A percentile compares a stretch with the other conserved stretches of the same genome.
These are phyloP conservation scores for Emericellopsis atlantica DNA, from an alignment of 2,329 filamentous ascomycete species.

Conservation along the genomic window DNA sequence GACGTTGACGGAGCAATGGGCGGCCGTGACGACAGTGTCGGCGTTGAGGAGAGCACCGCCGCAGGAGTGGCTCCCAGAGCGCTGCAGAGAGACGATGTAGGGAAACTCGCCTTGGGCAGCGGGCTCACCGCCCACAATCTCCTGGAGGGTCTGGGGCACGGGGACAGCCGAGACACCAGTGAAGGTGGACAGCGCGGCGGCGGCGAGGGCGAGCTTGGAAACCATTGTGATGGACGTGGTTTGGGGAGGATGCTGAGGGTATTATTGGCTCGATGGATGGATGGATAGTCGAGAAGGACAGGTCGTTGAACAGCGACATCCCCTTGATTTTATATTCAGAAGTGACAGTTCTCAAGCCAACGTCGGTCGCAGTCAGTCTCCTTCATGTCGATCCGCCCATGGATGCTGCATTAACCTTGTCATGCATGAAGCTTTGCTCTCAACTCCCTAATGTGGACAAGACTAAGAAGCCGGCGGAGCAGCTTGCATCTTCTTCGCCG, in stretches of 20 bases:
- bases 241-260: no score
- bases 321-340: no score
- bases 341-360: no score
- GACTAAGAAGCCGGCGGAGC: no score
- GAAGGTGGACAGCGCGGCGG: not conserved
- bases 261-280: no score
- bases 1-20: conserved; percentile 11
- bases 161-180: conserved; percentile 5
- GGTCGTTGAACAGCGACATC: no score
- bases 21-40: conserved; percentile 17
- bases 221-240: conserved; percentile 1
- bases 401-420: no score
- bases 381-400: no score
- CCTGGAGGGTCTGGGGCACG: not conserved
- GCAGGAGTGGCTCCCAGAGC: conserved; percentile 10
- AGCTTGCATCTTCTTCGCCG: no score
- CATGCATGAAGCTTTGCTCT: no score
- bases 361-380: no score
- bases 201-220: not conserved
- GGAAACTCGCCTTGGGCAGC: conserved; percentile 15
- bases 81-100: conserved; percentile 15
- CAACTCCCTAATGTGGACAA: no score
- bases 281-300: not conserved
- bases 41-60: conserved; percentile 15
- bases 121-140: conserved; percentile 12